Base-by-base conservation (phyloP, 306 rosid genomes). In the Acacia crassicarpa region DNA sequence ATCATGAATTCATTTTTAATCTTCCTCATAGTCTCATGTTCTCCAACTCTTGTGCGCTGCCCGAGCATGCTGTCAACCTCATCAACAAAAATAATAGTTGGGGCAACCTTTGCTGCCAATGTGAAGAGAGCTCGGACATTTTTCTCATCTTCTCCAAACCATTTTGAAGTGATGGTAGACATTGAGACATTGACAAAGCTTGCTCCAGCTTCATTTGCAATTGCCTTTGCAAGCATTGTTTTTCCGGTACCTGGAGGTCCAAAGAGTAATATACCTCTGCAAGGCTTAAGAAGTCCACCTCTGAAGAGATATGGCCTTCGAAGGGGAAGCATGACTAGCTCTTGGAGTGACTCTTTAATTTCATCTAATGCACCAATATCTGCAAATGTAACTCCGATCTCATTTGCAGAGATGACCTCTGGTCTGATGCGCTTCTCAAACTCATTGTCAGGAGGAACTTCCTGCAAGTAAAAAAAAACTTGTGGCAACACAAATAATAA, bases 41-140 rank as follows among this genome's bases (percentile, higher is more conserved):
- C 96, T 63, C 92, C 93, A 67, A 88, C 91, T 86, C 94, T 86
- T 59, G 97, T 90, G 35, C 97, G 54, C 80, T 91, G 93, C 10
- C 97, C 97, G 40, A 93, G 96, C 94, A 93, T 87, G 87, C 97
- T 91, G 77, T 93, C 97, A 63, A 93, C 97, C 80, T 93, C 97
- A 38, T 93, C 97, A 40, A 93, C 89, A 30, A 93, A 93, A 72
- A 93, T 91, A 46, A 93, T 87, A 53, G 97, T 91, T 4, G 97
- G 97, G 6, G 96, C 83, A 84, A 93, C 94, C 86, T 93, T 93
- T 45, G 93, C 93, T 6, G 96, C 97, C 20, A 93, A 90, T 1
- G 94, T 86, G 91, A 93, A 93, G 8, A 93, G 68, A 35, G 97
- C 97, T 32, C 94, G 83, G 49, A 93, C 93, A 6, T 87, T 91